Base-by-base conservation (phyloP, 805 yeast genomes). In the Suhomyces sp. region DNA sequence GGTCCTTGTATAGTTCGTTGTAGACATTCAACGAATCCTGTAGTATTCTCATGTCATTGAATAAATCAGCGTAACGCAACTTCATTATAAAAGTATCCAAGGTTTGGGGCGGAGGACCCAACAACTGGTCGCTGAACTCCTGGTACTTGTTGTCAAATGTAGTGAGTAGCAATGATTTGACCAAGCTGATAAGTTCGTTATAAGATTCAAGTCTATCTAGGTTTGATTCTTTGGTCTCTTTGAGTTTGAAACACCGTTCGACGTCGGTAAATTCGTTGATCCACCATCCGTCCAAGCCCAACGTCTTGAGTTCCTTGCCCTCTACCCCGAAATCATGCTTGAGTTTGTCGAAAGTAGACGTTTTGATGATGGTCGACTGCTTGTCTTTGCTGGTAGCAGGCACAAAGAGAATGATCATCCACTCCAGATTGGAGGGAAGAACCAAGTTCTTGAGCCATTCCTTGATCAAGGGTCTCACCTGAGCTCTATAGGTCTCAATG, bases 381-480 rank as follows among this genome's bases (percentile, higher is more conserved):
- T 64, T 66, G 50, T 69, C 78, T 49, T 69, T 69, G 12, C 55
- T 56, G n/a, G 65, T 68, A 17, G 63, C 53, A 1, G 81, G 76
- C 3, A 78, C 75, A 60, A 78, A 81, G 46, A 80, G 74, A 0
- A 89, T 66, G 4, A 90, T 76, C 54, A 80, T 72, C 85, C 91
- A 83, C 47, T 83, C 85, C 8, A 85, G 79, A 56, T 73, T 58
- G 43, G 75, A 59, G 49, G 76, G 61, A 39, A 68, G 57, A 3
- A 69, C 71, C 43, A 68, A 57, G 40, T 73, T 61, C 44, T 78
- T 73, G 22, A 88, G 72, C 98, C 99, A 94, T 57, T 87, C 94
- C 46, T 77, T 79, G 20, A 92, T 82, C 57, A 90, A 72, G 1
- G 96, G 96, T 39, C 99, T 79, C 0, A 87, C 90, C 60, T 86